Conservation (phyloP, 2,329 filamentous ascomycete genomes). For the Neonectria coccinea region DNA sequence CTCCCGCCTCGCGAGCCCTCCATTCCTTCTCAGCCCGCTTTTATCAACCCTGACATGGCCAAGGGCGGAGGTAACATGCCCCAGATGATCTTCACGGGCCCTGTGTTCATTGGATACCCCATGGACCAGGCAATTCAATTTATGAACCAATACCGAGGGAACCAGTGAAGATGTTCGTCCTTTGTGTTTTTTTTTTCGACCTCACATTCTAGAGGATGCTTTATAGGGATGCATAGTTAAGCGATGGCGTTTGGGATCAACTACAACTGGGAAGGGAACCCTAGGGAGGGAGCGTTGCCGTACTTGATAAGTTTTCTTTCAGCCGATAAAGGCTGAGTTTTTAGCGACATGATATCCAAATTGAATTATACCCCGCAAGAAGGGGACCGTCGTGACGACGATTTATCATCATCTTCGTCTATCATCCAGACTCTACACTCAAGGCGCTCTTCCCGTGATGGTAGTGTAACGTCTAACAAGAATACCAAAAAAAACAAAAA, state of each 20-base stretch:
- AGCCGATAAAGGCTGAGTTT: slow-evolving; percentile 24
- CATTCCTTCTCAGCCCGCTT: slow-evolving; percentile 58
- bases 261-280: slow-evolving; percentile 10
- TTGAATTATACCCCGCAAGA: slow-evolving; percentile 27
- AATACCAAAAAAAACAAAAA: slow-evolving; percentile 21
- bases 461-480: slow-evolving; percentile 4
- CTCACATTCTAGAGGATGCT: slow-evolving; percentile 18
- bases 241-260: slow-evolving; percentile 48
- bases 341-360: slow-evolving; percentile 41
- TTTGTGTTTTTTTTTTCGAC: slow-evolving; percentile 26
- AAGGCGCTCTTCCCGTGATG: slow-evolving; percentile 6
- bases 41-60: slow-evolving; percentile 60
- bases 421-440: slow-evolving; percentile 14
- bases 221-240: slow-evolving; percentile 36
- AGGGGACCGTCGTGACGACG: slow-evolving; percentile 5
- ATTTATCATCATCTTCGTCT: slow-evolving; percentile 16
- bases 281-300: slow-evolving; percentile 31
- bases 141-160: slow-evolving; percentile 69
- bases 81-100: slow-evolving; percentile 89
- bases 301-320: slow-evolving; percentile 8
- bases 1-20: slow-evolving; percentile 34
- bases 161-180: slow-evolving; percentile 35
- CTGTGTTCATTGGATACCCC: slow-evolving; percentile 92
- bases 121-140: slow-evolving; percentile 84
- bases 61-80: slow-evolving; percentile 56